Evolutionary conservation across 2,329 filamentous ascomycete species (phyloP), one percentile per base, ranked within the genome.

Genomic region (Neonectria faginata): DNA sequence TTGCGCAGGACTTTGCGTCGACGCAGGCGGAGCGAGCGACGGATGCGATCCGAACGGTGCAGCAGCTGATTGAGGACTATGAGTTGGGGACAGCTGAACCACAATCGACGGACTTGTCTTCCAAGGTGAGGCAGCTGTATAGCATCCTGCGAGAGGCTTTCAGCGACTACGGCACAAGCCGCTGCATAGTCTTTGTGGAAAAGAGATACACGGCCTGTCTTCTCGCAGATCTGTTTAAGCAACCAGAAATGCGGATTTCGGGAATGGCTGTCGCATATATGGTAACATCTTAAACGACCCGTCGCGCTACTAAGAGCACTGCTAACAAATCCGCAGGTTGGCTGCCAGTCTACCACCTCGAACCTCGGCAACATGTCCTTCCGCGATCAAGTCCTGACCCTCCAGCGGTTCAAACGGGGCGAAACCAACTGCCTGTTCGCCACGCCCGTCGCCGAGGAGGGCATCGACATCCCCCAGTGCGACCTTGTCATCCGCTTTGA

Each of bases 161-260:
- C 72, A 83, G 88, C 7, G 82, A 85, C 29, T 89, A 90, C 18
- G 39, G 59, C 5, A 69, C 71, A 2, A 71, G 67, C n/a, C 70
- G 77, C 2, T 97, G 93, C 73, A 97, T 99, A 60, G 87, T 98
- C 0, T 98, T 99, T 77, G 93, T 97, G 0, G 85, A 93, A 65
- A 86, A 91, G 75, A 85, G 94, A 44, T 88, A 91, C 67, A 95
- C 93, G 0, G 95, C 94, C 1, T 86, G 88, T 18, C 78, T 97
- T 16, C 81, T 99, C 1, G 82, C 86, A 1, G 88, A 91, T 47
- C 81, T 97, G 0, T 91, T 97, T 66, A 77, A 78, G 41, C 83
- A 86, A 18, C 73, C 82, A 1, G 76, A 78, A 1, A 82, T 93
- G 61, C 81, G 82, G 1, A 85, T 91, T 5, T 80, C 82, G 0